These are phyloP conservation scores for Pichia sp. DNA, from an alignment of 1,139 yeast genomes.

Conservation along the genomic window DNA sequence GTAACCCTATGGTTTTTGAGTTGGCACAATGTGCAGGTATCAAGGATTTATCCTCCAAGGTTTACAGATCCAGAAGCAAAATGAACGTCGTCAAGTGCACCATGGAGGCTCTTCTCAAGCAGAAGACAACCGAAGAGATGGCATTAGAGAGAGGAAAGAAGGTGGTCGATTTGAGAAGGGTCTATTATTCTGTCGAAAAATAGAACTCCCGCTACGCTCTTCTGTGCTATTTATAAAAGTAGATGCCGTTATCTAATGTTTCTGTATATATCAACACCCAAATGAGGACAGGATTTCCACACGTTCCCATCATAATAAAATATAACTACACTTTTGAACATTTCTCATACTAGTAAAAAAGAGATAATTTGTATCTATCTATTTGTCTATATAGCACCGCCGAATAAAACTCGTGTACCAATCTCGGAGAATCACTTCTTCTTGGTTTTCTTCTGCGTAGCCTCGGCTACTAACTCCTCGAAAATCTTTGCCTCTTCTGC, in stretches of 20 bases:
- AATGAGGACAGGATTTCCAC: not conserved
- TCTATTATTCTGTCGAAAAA: conserved; percentile 58
- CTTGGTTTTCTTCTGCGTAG: conserved; percentile 72
- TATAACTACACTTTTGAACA: not conserved
- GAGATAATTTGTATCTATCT: not conserved
- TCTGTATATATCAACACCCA: conserved; percentile 14
- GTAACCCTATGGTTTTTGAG: conserved; percentile 85
- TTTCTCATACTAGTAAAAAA: not conserved
- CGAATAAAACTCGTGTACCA: not conserved
- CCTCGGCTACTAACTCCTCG: conserved; percentile 89
- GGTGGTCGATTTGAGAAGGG: conserved; percentile 86
- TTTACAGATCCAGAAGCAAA: conserved; percentile 86
- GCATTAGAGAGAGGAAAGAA: conserved; percentile 94
- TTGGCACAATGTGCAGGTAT: conserved; percentile 94
- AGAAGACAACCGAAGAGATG: conserved; percentile 78
- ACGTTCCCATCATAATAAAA: not conserved
- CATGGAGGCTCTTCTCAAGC: conserved; percentile 76
- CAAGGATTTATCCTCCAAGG: conserved; percentile 86
- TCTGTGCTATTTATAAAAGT: not conserved
- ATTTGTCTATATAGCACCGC: not conserved
- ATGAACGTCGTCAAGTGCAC: conserved; percentile 94
- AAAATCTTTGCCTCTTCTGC: conserved; percentile 88
- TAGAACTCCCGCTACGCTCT: not conserved
- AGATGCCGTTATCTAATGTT: not conserved
- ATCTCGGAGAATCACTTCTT: conserved; percentile 25